Evolutionary conservation across 768 basidiomycete species (phyloP).

Genomic region (Lactarius hatsudake): DNA sequence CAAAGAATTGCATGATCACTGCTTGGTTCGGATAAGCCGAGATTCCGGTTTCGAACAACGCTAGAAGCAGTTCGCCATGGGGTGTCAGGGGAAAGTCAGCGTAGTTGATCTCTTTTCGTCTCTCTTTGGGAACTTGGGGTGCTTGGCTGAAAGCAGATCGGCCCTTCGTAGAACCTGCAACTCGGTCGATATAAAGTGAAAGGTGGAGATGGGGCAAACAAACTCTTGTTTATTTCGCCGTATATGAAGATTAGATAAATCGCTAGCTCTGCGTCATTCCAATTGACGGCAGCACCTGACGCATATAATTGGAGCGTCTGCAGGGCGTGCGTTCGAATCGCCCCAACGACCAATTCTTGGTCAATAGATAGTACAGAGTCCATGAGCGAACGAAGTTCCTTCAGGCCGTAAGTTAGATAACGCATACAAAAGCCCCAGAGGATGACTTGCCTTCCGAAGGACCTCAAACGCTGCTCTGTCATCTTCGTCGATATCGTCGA

Average conservation of each 20-base stretch:
- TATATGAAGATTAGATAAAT: slow-evolving; percentile 93
- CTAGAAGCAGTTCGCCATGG: slow-evolving; percentile 86
- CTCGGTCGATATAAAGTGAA: not conserved
- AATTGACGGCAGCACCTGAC: slow-evolving; percentile 63
- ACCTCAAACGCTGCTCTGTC: slow-evolving; percentile 78
- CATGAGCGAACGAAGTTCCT: slow-evolving; percentile 85
- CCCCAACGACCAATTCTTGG: slow-evolving; percentile 76
- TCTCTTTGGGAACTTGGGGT: slow-evolving; percentile 64
- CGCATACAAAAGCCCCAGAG: slow-evolving; percentile 11
- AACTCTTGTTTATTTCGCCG: slow-evolving; percentile 90
- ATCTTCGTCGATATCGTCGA: slow-evolving; percentile 85
- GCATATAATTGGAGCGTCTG: slow-evolving; percentile 71
- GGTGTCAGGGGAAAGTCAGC: slow-evolving; percentile 80
- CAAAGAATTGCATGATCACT: slow-evolving; percentile 89
- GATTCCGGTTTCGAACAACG: slow-evolving; percentile 80
- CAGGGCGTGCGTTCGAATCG: slow-evolving; percentile 69
- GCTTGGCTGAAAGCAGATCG: slow-evolving; percentile 84
- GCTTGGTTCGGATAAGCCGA: slow-evolving; percentile 78
- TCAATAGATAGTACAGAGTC: slow-evolving; percentile 87
- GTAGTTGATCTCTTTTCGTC: slow-evolving; percentile 64
- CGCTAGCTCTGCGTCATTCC: slow-evolving; percentile 93
- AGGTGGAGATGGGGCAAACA: slow-evolving; percentile 29
- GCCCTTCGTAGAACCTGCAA: slow-evolving; percentile 69
- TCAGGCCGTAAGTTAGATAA: slow-evolving; percentile 13
- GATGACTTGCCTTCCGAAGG: slow-evolving; percentile 70